These are phyloP conservation scores for Dictyostelium citrinum DNA, from an alignment of 78 protist genomes.

Conservation along the genomic window DNA sequence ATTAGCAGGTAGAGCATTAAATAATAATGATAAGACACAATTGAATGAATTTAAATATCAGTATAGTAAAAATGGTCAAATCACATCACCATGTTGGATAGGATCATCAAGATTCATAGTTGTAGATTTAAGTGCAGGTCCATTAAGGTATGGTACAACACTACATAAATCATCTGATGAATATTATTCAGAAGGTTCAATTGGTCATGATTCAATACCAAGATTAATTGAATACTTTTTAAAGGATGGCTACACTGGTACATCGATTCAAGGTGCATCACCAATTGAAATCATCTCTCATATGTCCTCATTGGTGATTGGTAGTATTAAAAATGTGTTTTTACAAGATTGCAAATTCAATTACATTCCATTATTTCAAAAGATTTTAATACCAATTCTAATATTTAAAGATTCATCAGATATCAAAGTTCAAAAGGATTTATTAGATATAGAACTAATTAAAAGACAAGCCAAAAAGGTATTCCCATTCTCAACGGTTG, in stretches of 20 bases:
- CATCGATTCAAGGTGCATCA: slow-evolving; percentile 51
- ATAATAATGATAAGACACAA: background rate
- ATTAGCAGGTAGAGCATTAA: background rate
- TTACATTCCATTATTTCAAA: slow-evolving; percentile 45
- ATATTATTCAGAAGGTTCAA: slow-evolving; percentile 13
- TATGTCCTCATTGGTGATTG: background rate
- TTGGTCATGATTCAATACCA: slow-evolving; percentile 52
- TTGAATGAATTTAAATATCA: background rate
- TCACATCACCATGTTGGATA: slow-evolving; percentile 61
- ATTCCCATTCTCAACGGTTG: slow-evolving; percentile 54
- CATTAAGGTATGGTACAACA: slow-evolving; percentile 55
- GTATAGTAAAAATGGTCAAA: background rate
- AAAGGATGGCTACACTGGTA: slow-evolving; percentile 29
- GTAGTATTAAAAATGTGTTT: background rate
- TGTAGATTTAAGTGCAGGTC: slow-evolving; percentile 44
- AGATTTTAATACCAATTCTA: slow-evolving; percentile 38
- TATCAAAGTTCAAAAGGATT: background rate
- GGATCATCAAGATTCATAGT: slow-evolving; percentile 14
- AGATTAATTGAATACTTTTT: slow-evolving; percentile 50
- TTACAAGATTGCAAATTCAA: slow-evolving; percentile 9
- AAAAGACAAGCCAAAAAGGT: slow-evolving; percentile 22
- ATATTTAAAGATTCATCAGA: slow-evolving; percentile 41
- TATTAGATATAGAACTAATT: background rate
- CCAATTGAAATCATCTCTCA: slow-evolving; percentile 56
- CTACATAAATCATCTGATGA: slow-evolving; percentile 51